phyloP scores from a whole-genome alignment of 805 yeast genomes.

The Candida manassasensis region DNA sequence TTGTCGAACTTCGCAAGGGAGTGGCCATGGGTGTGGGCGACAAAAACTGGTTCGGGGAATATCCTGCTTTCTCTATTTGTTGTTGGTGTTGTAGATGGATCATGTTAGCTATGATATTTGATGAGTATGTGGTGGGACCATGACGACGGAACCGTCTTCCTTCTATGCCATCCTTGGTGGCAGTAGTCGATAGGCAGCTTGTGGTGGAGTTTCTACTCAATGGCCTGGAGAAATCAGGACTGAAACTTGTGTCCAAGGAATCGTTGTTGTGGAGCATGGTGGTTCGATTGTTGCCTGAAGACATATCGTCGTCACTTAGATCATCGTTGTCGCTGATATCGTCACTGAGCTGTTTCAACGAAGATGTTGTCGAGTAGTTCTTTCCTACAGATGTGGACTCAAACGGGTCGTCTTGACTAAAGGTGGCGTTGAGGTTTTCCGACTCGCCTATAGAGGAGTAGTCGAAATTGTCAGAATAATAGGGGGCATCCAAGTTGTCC shows the following conservation, averaged over 20 bases:
- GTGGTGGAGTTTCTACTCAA: conserved; percentile 58
- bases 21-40: conserved; percentile 1
- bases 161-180: conserved; percentile 70
- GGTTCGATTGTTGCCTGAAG: no score
- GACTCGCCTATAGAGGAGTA: conserved; percentile 12
- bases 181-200: conserved; percentile 67
- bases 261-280: no score
- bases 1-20: conserved; percentile 2
- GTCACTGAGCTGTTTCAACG: conserved; percentile 2
- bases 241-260: no score
- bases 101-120: conserved; percentile 27
- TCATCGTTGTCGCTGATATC: conserved; percentile 1
- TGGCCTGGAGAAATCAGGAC: conserved; percentile 44
- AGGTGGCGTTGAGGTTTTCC: conserved; percentile 13
- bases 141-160: conserved; percentile 52
- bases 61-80: conserved; percentile 2
- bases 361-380: conserved; percentile 1
- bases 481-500: conserved; percentile 22
- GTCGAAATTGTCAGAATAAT: conserved; percentile 18
- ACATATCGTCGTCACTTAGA: no score
- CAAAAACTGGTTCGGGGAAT: conserved; percentile 1
- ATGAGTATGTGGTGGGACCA: conserved; percentile 34
- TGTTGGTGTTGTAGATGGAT: conserved; percentile 12
- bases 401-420: background rate
- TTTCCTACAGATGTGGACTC: conserved; percentile 1